These are phyloP conservation scores for Globisporangium ultimum DNA, from an alignment of 352 stramenopile genomes.

Conservation along the genomic window DNA sequence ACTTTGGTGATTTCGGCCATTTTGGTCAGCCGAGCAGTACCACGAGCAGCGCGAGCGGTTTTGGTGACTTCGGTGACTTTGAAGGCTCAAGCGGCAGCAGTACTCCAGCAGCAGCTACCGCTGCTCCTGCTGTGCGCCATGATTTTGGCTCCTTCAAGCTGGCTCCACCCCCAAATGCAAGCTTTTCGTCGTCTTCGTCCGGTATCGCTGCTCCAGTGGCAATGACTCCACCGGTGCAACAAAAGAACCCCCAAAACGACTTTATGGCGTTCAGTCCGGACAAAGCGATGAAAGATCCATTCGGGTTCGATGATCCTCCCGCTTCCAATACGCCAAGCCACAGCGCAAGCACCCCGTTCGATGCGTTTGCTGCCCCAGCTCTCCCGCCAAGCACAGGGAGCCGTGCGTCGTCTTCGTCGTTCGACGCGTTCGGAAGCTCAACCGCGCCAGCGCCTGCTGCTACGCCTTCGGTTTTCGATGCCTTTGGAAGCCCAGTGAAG, in stretches of 20 bases:
- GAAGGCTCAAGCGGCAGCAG: conserved; percentile 12
- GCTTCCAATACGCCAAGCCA: conserved; percentile 15
- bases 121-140: conserved; percentile 25
- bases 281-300: conserved; percentile 39
- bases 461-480: conserved; percentile 22
- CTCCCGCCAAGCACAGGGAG: conserved; percentile 5
- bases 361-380: conserved; percentile 32
- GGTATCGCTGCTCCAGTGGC: conserved; percentile 10
- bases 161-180: conserved; percentile 46
- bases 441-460: not conserved
- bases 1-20: conserved; percentile 53
- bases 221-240: conserved; percentile 5
- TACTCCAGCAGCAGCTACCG: conserved; percentile 21
- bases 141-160: conserved; percentile 74
- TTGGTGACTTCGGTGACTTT: conserved; percentile 65
- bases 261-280: conserved; percentile 66
- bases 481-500: conserved; percentile 15
- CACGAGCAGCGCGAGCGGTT: conserved; percentile 20
- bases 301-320: conserved; percentile 45
- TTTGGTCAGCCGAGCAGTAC: conserved; percentile 35
- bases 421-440: conserved; percentile 9
- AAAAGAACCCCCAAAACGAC: conserved; percentile 35
- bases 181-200: conserved; percentile 32
- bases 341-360: conserved; percentile 11
- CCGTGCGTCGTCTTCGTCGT: not conserved